Conservation (phyloP, 176 grass and related monocot species). For the Themeda triandra region DNA sequence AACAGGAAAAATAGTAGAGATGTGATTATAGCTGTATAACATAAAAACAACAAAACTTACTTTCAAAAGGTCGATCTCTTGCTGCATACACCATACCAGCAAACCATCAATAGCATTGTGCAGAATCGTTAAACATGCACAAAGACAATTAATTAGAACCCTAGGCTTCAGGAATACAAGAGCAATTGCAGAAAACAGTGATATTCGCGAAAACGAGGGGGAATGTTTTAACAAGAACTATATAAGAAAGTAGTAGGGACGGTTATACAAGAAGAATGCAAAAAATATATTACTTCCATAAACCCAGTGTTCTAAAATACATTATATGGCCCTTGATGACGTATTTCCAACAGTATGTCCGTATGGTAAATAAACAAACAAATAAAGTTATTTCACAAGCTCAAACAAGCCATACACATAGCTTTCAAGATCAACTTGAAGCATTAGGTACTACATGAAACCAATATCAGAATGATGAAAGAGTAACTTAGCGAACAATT, state of each 20-base stretch:
- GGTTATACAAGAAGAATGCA: slow-evolving; percentile 12
- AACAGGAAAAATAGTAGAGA: slow-evolving; percentile 16
- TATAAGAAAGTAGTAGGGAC: background rate
- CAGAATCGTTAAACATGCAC: slow-evolving; percentile 27
- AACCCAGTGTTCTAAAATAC: background rate
- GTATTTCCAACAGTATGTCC: background rate
- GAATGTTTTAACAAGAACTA: background rate
- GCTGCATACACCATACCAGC: slow-evolving; percentile 54
- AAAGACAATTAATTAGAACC: slow-evolving; percentile 42
- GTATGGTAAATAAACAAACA: background rate
- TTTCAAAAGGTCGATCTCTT: slow-evolving; percentile 99
- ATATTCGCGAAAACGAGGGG: background rate
- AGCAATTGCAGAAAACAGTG: background rate
- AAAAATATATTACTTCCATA: background rate
- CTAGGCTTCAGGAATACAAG: background rate
- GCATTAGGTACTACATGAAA: background rate
- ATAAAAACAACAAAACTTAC: slow-evolving; percentile 41
- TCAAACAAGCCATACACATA: background rate
- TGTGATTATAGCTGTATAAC: slow-evolving; percentile 3
- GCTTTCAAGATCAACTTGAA: background rate
- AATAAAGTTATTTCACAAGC: background rate
- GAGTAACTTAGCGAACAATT: background rate
- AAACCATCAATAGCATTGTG: slow-evolving; percentile 27
- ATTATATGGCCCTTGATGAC: background rate
- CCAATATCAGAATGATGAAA: background rate